phyloP scores from a whole-genome alignment of 129 eudicot genomes.

The Pseudognaphalium luteoalbum region DNA sequence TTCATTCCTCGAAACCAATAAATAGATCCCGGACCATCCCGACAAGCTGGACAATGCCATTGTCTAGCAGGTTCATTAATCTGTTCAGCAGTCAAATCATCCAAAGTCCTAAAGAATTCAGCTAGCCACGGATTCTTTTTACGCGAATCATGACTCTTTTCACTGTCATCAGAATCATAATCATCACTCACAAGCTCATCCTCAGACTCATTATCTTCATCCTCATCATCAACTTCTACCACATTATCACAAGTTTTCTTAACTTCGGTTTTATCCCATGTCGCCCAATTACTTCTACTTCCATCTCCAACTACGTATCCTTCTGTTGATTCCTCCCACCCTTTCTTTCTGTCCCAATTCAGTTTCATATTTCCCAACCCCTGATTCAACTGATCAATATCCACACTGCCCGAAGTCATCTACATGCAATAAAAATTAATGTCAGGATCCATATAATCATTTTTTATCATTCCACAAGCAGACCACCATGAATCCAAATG shows the following conservation, averaged over 20 bases:
- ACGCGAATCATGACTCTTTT: constrained; percentile 58
- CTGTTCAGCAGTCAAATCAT: constrained; percentile 48
- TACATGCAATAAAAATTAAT: constrained; percentile 11
- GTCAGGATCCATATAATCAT: not conserved
- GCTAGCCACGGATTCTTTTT: constrained; percentile 64
- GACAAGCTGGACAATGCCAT: constrained; percentile 97
- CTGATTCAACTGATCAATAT: constrained; percentile 40
- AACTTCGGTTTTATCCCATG: constrained; percentile 24
- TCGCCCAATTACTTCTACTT: constrained; percentile 31
- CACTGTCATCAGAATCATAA: constrained; percentile 72
- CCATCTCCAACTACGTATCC: constrained; percentile 48
- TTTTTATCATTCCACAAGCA: not conserved
- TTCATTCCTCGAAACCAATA: constrained; percentile 85
- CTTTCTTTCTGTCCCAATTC: constrained; percentile 39
- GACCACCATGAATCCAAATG: not conserved
- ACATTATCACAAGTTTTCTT: not conserved
- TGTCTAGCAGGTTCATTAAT: constrained; percentile 70
- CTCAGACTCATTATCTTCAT: constrained; percentile 37
- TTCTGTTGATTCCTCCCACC: constrained; percentile 54
- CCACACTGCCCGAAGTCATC: constrained; percentile 45
- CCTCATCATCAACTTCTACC: constrained; percentile 25
- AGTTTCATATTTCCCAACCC: constrained; percentile 46
- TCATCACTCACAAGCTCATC: constrained; percentile 60
- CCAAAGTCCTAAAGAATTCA: constrained; percentile 51
- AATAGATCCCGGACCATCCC: constrained; percentile 88